Evolutionary conservation across 352 stramenopile species (phyloP).

Genomic region (Phytophthora aleatoria): DNA sequence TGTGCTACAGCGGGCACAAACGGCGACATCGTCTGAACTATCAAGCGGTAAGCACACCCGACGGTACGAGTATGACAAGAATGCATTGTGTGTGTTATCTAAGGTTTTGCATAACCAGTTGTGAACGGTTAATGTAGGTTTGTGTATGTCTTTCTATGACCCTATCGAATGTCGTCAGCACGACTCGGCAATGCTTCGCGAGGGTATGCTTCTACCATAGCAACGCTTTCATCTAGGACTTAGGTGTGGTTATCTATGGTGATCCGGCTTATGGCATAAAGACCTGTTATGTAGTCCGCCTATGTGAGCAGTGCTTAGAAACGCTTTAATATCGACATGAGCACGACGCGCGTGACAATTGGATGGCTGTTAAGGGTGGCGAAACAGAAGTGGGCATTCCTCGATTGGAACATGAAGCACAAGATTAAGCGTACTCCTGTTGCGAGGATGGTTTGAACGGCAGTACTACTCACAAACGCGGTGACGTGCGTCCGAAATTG

Average conservation of each 20-base stretch:
- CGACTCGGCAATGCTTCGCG: neutral
- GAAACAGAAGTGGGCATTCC: constrained; percentile 20
- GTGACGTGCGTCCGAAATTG: neutral
- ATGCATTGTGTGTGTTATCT: too few species aligned
- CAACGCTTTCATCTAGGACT: neutral
- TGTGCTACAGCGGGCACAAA: constrained; percentile 18
- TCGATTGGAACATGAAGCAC: constrained; percentile 27
- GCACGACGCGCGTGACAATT: constrained; percentile 3
- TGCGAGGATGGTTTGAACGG: constrained; percentile 2
- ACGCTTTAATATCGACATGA: constrained; percentile 10
- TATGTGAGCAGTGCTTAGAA: constrained; percentile 5
- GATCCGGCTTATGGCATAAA: neutral
- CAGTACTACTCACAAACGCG: constrained; percentile 16
- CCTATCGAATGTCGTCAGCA: neutral
- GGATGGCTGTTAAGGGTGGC: constrained; percentile 18
- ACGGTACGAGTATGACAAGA: constrained; percentile 1
- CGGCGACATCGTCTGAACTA: constrained; percentile 11
- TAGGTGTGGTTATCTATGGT: neutral
- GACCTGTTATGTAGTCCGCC: constrained; percentile 11
- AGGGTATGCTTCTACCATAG: neutral
- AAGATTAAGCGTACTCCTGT: constrained; percentile 14
- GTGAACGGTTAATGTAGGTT: neutral
- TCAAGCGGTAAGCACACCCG: constrained; percentile 10
- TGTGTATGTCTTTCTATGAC: constrained; percentile 17
- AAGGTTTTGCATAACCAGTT: neutral